These are phyloP conservation scores for Paecilomyces dactylethromorphus DNA, from an alignment of 2,329 filamentous ascomycete species.

Conservation along the genomic window DNA sequence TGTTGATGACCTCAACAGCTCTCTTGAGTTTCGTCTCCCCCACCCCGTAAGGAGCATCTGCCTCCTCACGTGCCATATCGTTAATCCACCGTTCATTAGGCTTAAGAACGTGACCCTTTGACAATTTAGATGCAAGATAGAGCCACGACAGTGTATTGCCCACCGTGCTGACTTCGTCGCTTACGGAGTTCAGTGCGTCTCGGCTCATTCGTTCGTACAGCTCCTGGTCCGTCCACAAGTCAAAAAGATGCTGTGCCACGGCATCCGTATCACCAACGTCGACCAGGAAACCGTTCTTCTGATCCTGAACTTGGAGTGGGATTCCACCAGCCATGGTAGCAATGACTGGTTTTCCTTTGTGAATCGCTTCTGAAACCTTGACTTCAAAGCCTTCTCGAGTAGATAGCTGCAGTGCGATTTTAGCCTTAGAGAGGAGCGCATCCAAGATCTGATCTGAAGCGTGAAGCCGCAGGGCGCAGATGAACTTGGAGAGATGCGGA, in stretches of 20 bases:
- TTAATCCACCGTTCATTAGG: conserved; percentile 64
- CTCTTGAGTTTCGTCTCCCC: conserved; percentile 54
- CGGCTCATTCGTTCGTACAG: conserved; percentile 61
- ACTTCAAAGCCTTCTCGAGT: conserved; percentile 80
- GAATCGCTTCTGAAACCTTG: conserved; percentile 76
- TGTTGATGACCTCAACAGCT: conserved; percentile 19
- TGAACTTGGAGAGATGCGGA: conserved; percentile 55
- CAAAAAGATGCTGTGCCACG: conserved; percentile 60
- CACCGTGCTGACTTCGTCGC: conserved; percentile 74
- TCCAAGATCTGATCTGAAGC: conserved; percentile 78
- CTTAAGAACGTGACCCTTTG: conserved; percentile 50
- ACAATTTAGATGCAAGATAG: conserved; percentile 65
- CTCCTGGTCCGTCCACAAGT: conserved; percentile 59
- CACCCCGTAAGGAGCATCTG: conserved; percentile 51
- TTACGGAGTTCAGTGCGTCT: conserved; percentile 60
- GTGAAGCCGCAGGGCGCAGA: conserved; percentile 69
- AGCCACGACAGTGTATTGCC: conserved; percentile 72
- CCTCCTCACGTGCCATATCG: conserved; percentile 63
- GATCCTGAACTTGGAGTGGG: conserved; percentile 67
- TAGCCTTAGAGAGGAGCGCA: conserved; percentile 63
- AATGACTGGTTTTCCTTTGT: conserved; percentile 73
- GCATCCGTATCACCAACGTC: conserved; percentile 62
- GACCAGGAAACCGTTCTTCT: conserved; percentile 67
- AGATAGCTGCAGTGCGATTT: conserved; percentile 70
- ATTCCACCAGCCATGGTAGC: conserved; percentile 72